phyloP scores from a whole-genome alignment of 768 basidiomycete species.

The Leccinum arenicola region DNA sequence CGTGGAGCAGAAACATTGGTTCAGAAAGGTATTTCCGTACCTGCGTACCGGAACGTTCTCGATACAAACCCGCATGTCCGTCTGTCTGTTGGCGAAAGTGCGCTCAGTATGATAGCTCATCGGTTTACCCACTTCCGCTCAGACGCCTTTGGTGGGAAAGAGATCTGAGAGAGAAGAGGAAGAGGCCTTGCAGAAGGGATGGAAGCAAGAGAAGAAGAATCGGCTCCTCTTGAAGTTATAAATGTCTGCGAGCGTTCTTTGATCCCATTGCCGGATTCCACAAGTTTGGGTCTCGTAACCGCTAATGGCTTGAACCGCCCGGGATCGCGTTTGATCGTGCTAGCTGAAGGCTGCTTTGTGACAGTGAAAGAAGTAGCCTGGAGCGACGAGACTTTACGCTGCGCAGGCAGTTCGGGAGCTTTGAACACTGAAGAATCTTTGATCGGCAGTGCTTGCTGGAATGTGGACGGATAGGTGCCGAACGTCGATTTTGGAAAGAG shows the following conservation, averaged over 20 bases:
- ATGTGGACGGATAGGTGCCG: not conserved
- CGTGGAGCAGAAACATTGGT: slow-evolving; percentile 3
- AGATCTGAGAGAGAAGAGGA: slow-evolving; percentile 39
- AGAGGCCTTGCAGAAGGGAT: not conserved
- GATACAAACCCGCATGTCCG: slow-evolving; percentile 50
- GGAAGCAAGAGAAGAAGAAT: not conserved
- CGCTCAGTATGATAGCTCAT: slow-evolving; percentile 55
- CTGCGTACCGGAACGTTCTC: slow-evolving; percentile 61
- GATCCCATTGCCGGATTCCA: not conserved
- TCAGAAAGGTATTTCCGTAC: slow-evolving; percentile 29
- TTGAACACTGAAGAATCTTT: slow-evolving; percentile 2
- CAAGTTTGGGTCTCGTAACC: not conserved
- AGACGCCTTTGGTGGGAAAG: slow-evolving; percentile 55
- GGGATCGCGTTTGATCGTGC: not conserved
- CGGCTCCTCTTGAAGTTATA: not conserved
- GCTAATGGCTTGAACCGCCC: slow-evolving; percentile 20
- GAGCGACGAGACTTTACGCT: not conserved
- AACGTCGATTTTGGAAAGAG: too few species aligned
- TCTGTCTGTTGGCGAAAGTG: slow-evolving; percentile 44
- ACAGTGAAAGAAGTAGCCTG: not conserved
- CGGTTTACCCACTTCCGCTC: slow-evolving; percentile 53
- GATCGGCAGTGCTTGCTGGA: not conserved
- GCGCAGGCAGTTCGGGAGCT: slow-evolving; percentile 4
- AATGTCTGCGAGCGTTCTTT: not conserved
- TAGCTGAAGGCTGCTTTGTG: not conserved